Evolutionary conservation across 2,329 filamentous ascomycete genomes (phyloP).

Genomic region (Bipolaris oryzae): DNA sequence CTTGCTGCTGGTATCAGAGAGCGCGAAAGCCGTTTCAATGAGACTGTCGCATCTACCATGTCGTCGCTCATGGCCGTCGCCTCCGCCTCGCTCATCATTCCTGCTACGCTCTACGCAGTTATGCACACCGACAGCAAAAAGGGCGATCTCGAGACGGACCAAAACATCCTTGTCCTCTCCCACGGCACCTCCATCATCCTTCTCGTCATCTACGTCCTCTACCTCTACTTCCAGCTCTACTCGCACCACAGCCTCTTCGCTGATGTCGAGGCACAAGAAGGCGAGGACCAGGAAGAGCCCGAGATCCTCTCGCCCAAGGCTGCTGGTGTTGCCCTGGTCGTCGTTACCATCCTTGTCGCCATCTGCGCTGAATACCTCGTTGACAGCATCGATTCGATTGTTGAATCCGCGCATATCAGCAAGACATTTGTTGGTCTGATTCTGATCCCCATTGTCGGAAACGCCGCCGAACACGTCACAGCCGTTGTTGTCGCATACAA

Average conservation of each 20-base stretch:
- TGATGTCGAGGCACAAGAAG: conserved; percentile 43
- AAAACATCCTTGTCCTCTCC: conserved; percentile 57
- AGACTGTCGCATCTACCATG: conserved; percentile 79
- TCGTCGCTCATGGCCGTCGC: conserved; percentile 65
- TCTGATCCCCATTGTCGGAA: conserved; percentile 63
- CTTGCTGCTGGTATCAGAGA: conserved; percentile 55
- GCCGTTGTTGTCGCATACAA: conserved; percentile 62
- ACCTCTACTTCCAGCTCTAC: conserved; percentile 62
- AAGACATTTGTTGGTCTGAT: conserved; percentile 64
- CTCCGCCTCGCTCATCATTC: conserved; percentile 60
- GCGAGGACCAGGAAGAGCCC: conserved; percentile 42
- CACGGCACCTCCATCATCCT: conserved; percentile 61
- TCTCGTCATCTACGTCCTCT: conserved; percentile 60
- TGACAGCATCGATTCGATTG: conserved; percentile 60
- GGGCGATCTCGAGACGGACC: conserved; percentile 49
- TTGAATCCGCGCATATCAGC: conserved; percentile 57
- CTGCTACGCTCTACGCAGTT: conserved; percentile 59
- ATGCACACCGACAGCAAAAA: conserved; percentile 49
- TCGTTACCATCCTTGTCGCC: conserved; percentile 57
- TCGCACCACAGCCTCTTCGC: conserved; percentile 57
- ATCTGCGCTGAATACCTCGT: conserved; percentile 62
- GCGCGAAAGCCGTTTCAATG: conserved; percentile 65
- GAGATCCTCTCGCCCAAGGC: conserved; percentile 54
- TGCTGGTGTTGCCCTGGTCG: conserved; percentile 53
- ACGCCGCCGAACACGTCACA: conserved; percentile 63